A percentile compares a stretch with the other conserved stretches of the same genome.
Evolutionary conservation across 768 basidiomycete genomes (phyloP).

Genomic region (Pleurotus tuoliensis): DNA sequence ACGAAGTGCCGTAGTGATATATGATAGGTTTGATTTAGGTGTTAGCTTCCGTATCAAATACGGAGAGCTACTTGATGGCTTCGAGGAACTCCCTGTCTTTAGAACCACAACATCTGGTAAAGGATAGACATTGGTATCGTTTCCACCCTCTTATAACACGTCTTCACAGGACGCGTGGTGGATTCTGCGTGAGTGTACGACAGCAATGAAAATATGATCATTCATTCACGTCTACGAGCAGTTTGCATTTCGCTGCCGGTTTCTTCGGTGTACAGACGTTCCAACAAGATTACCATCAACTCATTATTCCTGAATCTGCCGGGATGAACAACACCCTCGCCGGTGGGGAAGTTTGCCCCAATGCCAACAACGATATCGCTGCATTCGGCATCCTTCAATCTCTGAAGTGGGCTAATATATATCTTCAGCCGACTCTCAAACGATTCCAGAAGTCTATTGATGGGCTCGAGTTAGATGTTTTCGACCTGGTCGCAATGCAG

Average conservation of each 20-base stretch:
- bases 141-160: neutral
- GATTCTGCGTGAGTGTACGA: conserved; percentile 36
- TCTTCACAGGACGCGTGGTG: conserved; percentile 41
- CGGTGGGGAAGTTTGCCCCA: conserved; percentile 64
- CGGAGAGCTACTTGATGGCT: conserved; percentile 42
- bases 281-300: conserved; percentile 53
- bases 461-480: conserved; percentile 48
- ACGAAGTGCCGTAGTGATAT: neutral
- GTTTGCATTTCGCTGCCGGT: conserved; percentile 48
- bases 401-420: conserved; percentile 54
- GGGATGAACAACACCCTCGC: conserved; percentile 70
- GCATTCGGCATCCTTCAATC: conserved; percentile 39
- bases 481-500: conserved; percentile 59
- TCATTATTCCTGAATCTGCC: conserved; percentile 50
- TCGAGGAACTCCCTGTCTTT: conserved; percentile 55
- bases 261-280: conserved; percentile 54
- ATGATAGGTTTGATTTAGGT: conserved; percentile 39
- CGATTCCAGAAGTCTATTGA: conserved; percentile 46
- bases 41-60: conserved; percentile 63
- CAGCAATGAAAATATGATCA: neutral
- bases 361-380: conserved; percentile 41
- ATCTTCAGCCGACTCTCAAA: conserved; percentile 51
- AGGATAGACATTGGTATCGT: neutral
- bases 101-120: conserved; percentile 55
- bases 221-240: conserved; percentile 9